phyloP scores from a whole-genome alignment of 2,329 filamentous ascomycete species.

The Chalara sp. region DNA sequence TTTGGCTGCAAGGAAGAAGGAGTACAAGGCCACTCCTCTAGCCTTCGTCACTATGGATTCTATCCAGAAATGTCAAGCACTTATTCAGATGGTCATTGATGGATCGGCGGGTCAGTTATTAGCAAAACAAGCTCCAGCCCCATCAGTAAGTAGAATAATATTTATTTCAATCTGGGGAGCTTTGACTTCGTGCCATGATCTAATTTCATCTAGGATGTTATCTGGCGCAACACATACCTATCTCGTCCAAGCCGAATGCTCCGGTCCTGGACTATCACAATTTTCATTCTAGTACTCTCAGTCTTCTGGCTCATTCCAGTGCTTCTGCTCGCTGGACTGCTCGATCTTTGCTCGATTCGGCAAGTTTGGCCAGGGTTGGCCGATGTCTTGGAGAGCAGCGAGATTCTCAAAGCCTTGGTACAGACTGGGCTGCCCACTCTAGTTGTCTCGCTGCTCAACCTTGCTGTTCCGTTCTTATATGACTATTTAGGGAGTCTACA shows the following conservation, averaged over 20 bases:
- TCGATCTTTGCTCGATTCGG: constrained; percentile 76
- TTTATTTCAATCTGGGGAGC: no score
- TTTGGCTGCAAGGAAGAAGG: constrained; percentile 59
- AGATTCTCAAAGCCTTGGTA: constrained; percentile 67
- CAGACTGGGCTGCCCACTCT: constrained; percentile 84
- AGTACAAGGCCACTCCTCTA: constrained; percentile 71
- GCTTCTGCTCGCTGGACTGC: constrained; percentile 67
- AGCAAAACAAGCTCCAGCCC: constrained; percentile 79
- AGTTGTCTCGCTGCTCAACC: constrained; percentile 78
- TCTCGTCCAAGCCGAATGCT: constrained; percentile 66
- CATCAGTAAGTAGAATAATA: constrained; percentile 36
- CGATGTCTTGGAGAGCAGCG: constrained; percentile 58
- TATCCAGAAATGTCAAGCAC: constrained; percentile 89
- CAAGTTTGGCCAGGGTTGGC: constrained; percentile 66
- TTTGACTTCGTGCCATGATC: no score
- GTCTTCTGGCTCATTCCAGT: constrained; percentile 85
- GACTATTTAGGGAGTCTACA: constrained; percentile 87
- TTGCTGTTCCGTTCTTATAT: constrained; percentile 89
- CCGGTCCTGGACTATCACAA: constrained; percentile 76
- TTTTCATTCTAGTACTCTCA: constrained; percentile 75
- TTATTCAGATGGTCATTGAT: constrained; percentile 88
- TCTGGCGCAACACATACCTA: constrained; percentile 91
- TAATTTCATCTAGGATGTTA: constrained; percentile 51
- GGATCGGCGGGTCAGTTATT: constrained; percentile 80
- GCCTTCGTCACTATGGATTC: constrained; percentile 98